Evolutionary conservation across 768 basidiomycete genomes (phyloP).

Genomic region (Russula sp.): DNA sequence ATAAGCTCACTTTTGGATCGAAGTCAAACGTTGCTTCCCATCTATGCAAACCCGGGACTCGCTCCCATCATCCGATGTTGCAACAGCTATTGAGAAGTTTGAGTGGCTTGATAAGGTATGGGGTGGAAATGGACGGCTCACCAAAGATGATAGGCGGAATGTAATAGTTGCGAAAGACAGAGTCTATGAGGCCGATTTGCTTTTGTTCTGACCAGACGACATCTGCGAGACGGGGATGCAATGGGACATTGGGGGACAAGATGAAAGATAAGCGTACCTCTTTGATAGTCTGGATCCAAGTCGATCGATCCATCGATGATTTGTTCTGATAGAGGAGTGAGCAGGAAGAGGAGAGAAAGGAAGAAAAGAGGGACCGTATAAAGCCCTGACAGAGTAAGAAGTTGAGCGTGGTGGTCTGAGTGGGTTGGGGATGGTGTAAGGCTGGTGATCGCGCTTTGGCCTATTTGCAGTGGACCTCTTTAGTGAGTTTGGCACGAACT

Average conservation of each 20-base stretch:
- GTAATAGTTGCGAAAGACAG: constrained; percentile 74
- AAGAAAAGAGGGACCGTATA: constrained; percentile 34
- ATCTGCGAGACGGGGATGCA: constrained; percentile 40
- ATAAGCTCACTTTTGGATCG: constrained; percentile 56
- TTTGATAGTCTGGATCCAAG: constrained; percentile 75
- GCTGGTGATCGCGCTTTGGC: not conserved
- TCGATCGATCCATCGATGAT: constrained; percentile 61
- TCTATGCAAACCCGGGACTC: constrained; percentile 71
- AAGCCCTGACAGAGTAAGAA: constrained; percentile 37
- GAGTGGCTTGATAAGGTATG: not conserved
- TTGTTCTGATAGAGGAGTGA: constrained; percentile 48
- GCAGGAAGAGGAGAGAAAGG: not conserved
- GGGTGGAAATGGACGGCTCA: constrained; percentile 33
- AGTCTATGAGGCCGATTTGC: constrained; percentile 74
- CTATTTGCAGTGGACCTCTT: constrained; percentile 21
- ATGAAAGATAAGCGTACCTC: constrained; percentile 45
- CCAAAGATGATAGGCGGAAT: constrained; percentile 79
- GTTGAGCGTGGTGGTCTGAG: constrained; percentile 33
- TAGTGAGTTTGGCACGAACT: constrained; percentile 13
- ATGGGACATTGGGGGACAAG: not conserved
- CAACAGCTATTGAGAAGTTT: constrained; percentile 43
- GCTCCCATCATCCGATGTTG: constrained; percentile 55
- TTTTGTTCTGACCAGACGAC: constrained; percentile 79
- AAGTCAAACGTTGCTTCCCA: constrained; percentile 79
- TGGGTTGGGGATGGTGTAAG: constrained; percentile 27